Conservation (phyloP, 208 protist genomes). For the Tritrichomonas foetus region DNA sequence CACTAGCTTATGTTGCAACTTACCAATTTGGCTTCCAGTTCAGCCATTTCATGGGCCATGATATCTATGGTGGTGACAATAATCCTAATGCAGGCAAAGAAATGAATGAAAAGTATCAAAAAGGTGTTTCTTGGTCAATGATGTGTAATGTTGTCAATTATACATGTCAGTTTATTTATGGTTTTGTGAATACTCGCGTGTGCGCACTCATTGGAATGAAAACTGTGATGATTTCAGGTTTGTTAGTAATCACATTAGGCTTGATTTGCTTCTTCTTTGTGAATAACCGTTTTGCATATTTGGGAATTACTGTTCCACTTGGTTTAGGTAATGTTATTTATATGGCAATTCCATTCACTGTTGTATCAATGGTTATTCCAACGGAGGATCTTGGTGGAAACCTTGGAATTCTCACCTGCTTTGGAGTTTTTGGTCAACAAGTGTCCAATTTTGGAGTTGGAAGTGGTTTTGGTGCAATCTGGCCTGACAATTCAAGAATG, state of each 20-base stretch:
- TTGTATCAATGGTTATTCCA: background rate
- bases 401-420: background rate
- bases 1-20: background rate
- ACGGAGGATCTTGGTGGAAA: background rate
- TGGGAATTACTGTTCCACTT: background rate
- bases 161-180: too few relatives aligned
- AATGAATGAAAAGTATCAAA: too few relatives aligned
- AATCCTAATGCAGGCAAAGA: too few relatives aligned
- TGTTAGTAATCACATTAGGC: background rate
- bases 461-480: background rate
- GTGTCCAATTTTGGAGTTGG: too few relatives aligned
- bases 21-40: background rate
- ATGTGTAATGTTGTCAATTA: too few relatives aligned
- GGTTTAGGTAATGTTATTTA: background rate
- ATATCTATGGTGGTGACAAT: too few relatives aligned
- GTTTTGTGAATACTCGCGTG: too few relatives aligned
- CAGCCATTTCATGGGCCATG: background rate
- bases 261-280: conserved; percentile 12
- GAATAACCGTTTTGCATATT: background rate
- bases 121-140: too few relatives aligned
- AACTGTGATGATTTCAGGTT: background rate
- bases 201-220: background rate
- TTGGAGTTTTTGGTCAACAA: background rate
- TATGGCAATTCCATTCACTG: background rate
- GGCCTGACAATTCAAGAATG: too few relatives aligned